Base-by-base conservation (phyloP, 768 basidiomycete genomes). In the Auricularia heimuer region DNA sequence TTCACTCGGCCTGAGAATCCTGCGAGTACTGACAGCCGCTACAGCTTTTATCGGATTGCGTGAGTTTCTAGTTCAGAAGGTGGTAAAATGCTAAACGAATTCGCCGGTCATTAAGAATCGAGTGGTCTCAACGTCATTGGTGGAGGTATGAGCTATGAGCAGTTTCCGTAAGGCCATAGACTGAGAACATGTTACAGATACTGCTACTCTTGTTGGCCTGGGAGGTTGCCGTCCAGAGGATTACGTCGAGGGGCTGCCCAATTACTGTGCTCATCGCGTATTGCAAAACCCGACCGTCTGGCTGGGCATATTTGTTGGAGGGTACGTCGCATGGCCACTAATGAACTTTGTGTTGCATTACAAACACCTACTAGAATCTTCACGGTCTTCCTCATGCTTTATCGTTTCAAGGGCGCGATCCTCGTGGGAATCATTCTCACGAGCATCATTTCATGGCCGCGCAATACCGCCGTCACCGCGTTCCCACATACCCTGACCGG, bases 361-460 rank as follows among this genome's bases (percentile, higher is more conserved):
- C 33, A 29, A 36, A 12, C 6, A 16, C 16, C 7, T 44, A 33
- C 11, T 67, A 89, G 88, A 3, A 81, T 94, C 67, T 72, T 93
- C 63, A 93, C 92, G 2, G 79, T 89, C 3, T 77, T 92, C 63
- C 74, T 94, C 65, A 88, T 94, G 86, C 80, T 93, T 69, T 94
- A 91, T 75, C 88, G 90, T 63, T 79, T 94, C 71, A 88, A 87
- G 66, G 92, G 90, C 37, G 88, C 90, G 10, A 89, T 91, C 73
- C 84, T 89, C 60, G 85, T 87, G 65, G 92, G 92, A 58, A 92
- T 94, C 70, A 80, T 92, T 78, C 75, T 93, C 66, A 88, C 87
- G n/a, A 85, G 90, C 29, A 81, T 93, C 74, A 85, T 92, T 69
- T 92, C 89, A 0, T 94, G 92, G 92, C 90, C 91, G 0, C 85